Evolutionary conservation across 129 eudicot genomes (phyloP), one percentile per base, ranked within the genome.

Genomic region (Logfia minima): DNA sequence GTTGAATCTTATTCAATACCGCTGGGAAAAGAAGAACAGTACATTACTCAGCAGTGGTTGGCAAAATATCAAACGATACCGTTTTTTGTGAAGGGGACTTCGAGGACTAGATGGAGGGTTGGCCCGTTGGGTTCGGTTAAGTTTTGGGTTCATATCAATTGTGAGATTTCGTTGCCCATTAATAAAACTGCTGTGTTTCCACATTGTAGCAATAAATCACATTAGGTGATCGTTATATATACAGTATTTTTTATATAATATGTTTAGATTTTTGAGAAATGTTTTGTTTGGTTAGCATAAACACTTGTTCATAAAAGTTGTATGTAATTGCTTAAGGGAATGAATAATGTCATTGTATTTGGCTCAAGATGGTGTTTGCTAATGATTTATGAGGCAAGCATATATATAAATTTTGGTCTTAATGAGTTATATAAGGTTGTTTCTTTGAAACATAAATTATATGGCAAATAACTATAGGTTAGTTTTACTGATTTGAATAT

Each of bases 31-130:
- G 61, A 58, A 19, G 68, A 78, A 22, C 85, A 76, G 65, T 43
- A 67, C 4, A n/a, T 60, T 8, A 86, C 89, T 24, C 75, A 76
- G 34, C 75, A 22, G 56, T 45, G 86, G 3, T 34, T 90, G 74
- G 37, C 18, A 64, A 74, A 37, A 35, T 37, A 66, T 4, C 18
- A 19, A 18, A 5, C 16, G 76, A 45, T 88, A 1, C 32, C 18
- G 23, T 88, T 90, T 31, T 85, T 81, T 1, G 29, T 93, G 43
- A 80, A 73, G 11, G 98, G 98, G 52, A 87, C 26, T 14, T 67
- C 89, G 31, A 85, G 85, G 82, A 85, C 96, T 0, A 75, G 86
- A 28, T 90, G 96, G 96, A 74, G 86, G 52, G 84, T 90, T 8
- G 86, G 96, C 62, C 83, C 85, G 17, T 17, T 93, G 51, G 90